Conservation (phyloP, 768 basidiomycete species). For the Lanmaoa pseudosensibilis region DNA sequence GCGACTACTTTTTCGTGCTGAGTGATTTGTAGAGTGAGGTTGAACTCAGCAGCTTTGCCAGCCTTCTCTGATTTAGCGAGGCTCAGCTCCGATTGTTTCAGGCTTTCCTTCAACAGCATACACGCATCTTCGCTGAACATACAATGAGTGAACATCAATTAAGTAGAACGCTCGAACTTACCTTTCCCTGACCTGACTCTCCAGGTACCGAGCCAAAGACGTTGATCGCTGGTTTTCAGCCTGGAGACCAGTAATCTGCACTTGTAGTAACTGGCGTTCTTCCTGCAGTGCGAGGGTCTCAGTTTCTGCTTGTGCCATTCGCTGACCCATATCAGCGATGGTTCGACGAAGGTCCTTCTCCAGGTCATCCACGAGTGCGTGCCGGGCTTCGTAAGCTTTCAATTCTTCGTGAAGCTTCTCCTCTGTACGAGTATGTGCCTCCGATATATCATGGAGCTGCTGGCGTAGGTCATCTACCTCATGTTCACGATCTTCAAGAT, state of each 20-base stretch:
- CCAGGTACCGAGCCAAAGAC: constrained; percentile 61
- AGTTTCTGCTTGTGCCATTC: constrained; percentile 41
- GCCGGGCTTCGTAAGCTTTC: constrained; percentile 25
- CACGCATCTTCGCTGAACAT: constrained; percentile 49
- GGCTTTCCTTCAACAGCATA: constrained; percentile 39
- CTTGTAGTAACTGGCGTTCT: constrained; percentile 54
- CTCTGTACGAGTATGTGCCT: constrained; percentile 35
- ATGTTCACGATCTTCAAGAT: constrained; percentile 39
- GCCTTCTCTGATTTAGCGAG: constrained; percentile 56
- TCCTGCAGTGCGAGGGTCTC: constrained; percentile 42
- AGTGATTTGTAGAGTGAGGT: constrained; percentile 59
- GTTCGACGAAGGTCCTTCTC: constrained; percentile 39
- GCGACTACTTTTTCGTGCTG: constrained; percentile 67
- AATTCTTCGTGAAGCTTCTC: constrained; percentile 28
- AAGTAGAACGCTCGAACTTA: constrained; percentile 28
- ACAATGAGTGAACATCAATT: constrained; percentile 4
- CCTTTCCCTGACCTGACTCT: constrained; percentile 66
- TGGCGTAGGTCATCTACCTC: constrained; percentile 34
- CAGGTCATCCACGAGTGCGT: constrained; percentile 34
- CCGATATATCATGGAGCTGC: constrained; percentile 41
- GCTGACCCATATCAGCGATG: constrained; percentile 36
- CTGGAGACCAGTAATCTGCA: constrained; percentile 55
- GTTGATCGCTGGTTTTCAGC: constrained; percentile 65
- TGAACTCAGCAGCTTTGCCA: constrained; percentile 62
- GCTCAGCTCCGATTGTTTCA: constrained; percentile 42